phyloP scores from a whole-genome alignment of 768 basidiomycete genomes.

The Boletus speciosus region DNA sequence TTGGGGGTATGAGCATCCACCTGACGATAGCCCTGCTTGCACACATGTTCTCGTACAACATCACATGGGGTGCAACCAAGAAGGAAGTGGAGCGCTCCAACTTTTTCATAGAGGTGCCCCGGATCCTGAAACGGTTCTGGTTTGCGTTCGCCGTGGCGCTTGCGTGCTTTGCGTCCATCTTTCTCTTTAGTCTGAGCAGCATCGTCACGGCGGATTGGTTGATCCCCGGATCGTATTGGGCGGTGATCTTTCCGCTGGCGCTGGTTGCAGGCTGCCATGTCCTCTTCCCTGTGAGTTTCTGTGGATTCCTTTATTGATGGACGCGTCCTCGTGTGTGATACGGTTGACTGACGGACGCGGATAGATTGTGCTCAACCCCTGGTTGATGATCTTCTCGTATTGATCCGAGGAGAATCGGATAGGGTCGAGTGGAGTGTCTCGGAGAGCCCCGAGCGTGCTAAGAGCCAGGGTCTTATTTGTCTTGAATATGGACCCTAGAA shows the following conservation, averaged over 20 bases:
- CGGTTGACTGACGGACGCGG: too few relatives aligned
- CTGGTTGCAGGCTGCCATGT: slow-evolving; percentile 65
- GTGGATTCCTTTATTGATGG: background rate
- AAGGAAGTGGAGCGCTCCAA: slow-evolving; percentile 89
- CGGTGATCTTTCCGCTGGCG: slow-evolving; percentile 72
- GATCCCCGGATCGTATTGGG: slow-evolving; percentile 63
- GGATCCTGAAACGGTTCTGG: slow-evolving; percentile 79
- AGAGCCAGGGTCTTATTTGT: too few relatives aligned
- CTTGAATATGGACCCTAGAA: too few relatives aligned
- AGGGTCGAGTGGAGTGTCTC: too few relatives aligned
- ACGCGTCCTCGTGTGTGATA: background rate
- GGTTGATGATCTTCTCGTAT: slow-evolving; percentile 82
- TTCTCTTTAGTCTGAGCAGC: slow-evolving; percentile 48
- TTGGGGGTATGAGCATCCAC: slow-evolving; percentile 53
- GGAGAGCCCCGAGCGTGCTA: too few relatives aligned
- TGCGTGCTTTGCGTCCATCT: slow-evolving; percentile 48
- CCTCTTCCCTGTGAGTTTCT: slow-evolving; percentile 62
- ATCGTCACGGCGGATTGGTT: slow-evolving; percentile 63
- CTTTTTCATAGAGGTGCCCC: slow-evolving; percentile 87
- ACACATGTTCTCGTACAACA: slow-evolving; percentile 59
- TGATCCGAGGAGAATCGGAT: slow-evolving; percentile 8
- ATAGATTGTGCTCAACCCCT: slow-evolving; percentile 81
- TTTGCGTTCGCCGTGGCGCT: slow-evolving; percentile 55
- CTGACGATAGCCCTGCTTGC: slow-evolving; percentile 51
- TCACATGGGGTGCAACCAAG: slow-evolving; percentile 57